Base-by-base conservation (phyloP, 2,329 filamentous ascomycete species). In the Microdochium nivale region DNA sequence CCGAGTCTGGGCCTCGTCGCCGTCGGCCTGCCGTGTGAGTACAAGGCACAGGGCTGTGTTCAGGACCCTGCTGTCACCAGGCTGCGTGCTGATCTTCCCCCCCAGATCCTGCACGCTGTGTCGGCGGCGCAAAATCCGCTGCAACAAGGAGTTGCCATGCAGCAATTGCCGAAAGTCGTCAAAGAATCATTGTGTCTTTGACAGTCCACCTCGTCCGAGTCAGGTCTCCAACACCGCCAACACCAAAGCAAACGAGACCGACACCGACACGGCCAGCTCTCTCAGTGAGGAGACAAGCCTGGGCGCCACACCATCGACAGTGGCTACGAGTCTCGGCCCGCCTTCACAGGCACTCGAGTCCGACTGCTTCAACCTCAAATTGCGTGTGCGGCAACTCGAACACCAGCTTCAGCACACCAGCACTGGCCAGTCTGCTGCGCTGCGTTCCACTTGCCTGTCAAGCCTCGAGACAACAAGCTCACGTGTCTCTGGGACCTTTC, bases 111-210 rank as follows among this genome's bases (percentile, higher is more conserved):
- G 49, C 11, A 44, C 25, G 19, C 30, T 43, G 37, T 86, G 83
- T 59, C 71, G 81, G 46, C 74, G 67, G 51, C 78, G 80, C 46
- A 86, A 86, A 63, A 77, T 85, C 53, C 73, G 75, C 48, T 86
- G 82, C 60, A 77, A 86, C 59, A 76, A 78, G 49, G 75, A 76
- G 53, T 64, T 67, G 8, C 83, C 83, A 1, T 86, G 82, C 59
- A 74, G 70, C 53, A 80, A 82, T 52, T 86, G 83, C 59, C 54
- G 76, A n/a, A 75, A 76, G 55, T 78, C 79, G 23, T 74, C 74
- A 56, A 77, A 75, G 35, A 70, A 73, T 4, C 69, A 70, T 21
- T 86, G 83, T 59, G 70, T 77, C 1, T 85, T 59, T 52, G 60
- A 64, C 49, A 40, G 57, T 53, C 9, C 46, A n/a, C 21, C 51